Evolutionary conservation across 495 filamentous ascomycete species (phyloP).

Genomic region (Daldinia caldariorum): DNA sequence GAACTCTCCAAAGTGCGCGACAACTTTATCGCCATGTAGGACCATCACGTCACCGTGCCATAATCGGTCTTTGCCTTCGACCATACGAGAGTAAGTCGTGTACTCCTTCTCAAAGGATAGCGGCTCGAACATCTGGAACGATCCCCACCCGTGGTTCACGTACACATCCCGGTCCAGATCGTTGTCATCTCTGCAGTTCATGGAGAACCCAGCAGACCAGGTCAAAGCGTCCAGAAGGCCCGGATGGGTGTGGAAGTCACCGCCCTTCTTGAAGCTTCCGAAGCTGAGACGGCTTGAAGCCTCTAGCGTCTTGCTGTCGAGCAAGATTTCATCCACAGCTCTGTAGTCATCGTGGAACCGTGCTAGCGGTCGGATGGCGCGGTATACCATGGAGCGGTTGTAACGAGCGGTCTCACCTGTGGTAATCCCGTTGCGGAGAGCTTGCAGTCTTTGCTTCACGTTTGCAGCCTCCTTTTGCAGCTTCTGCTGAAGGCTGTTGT

Average conservation of each 20-base stretch:
- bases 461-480: neutral
- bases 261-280: slow-evolving; percentile 2
- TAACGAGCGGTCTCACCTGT: slow-evolving; percentile 2
- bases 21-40: neutral
- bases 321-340: slow-evolving; percentile 3
- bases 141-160: slow-evolving; percentile 7
- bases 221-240: neutral
- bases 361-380: slow-evolving; percentile 8
- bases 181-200: slow-evolving; percentile 7
- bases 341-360: slow-evolving; percentile 8
- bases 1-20: slow-evolving; percentile 4
- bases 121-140: slow-evolving; percentile 8
- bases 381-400: slow-evolving; percentile 11
- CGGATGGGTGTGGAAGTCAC: neutral
- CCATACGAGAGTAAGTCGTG: slow-evolving; percentile 5
- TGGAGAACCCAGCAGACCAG: slow-evolving; percentile 1
- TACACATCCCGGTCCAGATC: neutral
- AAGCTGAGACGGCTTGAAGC: slow-evolving; percentile 7
- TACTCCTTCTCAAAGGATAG: slow-evolving; percentile 1
- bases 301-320: slow-evolving; percentile 7
- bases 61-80: neutral
- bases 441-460: neutral
- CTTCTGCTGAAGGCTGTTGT: slow-evolving; percentile 4
- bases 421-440: neutral
- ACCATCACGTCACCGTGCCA: slow-evolving; percentile 7